Base-by-base conservation (phyloP, 768 basidiomycete genomes). In the Panus rudis region DNA sequence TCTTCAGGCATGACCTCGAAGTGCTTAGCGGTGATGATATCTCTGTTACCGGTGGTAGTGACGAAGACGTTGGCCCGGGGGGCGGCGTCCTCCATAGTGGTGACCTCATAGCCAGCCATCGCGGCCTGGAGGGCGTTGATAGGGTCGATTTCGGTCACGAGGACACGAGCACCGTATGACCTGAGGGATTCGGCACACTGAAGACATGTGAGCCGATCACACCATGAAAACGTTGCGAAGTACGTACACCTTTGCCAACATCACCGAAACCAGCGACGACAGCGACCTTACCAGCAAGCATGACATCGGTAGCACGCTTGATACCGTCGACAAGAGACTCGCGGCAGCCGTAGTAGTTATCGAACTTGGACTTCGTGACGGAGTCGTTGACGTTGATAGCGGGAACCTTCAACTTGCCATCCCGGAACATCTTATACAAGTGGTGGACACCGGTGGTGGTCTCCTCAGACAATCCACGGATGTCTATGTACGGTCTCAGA, bases 321-420 rank as follows among this genome's bases (percentile, higher is more conserved):
- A 99, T 97, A 56, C 96, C 96, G 63, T 99, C 96, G 48, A 99
- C 96, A 50, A 99, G 88, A 24, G 96, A 99, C 69, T 99, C 96
- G 61, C 96, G 91, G 72, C 96, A 99, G 49, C 96, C 96, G 64
- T 99, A 99, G 70, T 91, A 86, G 72, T 92, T 91, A 70, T 93
- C 87, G 63, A 99, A 99, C 76, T 99, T 99, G 63, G 92, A 96
- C 71, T 99, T 99, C 53, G 96, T 99, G 60, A 99, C 96, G 4
- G 94, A 96, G 72, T 96, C 93, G 67, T 98, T 98, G 61, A 99
- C 96, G 66, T 99, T 99, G 77, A 99, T 98, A 50, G 96, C 96
- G 48, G 96, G 94, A 52, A 97, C 76, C 75, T 92, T 94, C 61
- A 99, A 80, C 63, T 77, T 89, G 55, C 93, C 94, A 34, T 96